Evolutionary conservation across 805 yeast genomes (phyloP).

Genomic region (Metschnikowia borealis): DNA sequence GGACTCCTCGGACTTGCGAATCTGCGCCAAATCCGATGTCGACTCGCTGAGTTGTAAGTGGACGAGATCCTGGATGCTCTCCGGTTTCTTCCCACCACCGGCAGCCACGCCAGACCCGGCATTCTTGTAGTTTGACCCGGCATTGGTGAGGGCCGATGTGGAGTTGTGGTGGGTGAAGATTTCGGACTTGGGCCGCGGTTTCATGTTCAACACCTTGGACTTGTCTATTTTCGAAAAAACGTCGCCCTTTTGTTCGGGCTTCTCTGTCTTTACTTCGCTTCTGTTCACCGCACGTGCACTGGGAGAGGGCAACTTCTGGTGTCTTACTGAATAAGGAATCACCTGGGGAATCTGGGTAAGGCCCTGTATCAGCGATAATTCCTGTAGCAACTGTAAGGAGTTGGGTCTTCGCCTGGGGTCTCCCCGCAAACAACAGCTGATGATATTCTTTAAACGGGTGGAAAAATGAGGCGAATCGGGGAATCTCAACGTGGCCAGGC

Average conservation of each 20-base stretch:
- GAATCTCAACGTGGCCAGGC: constrained; percentile 43
- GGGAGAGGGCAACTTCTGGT: neutral
- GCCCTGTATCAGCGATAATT: constrained; percentile 59
- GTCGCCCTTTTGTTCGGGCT: constrained; percentile 19
- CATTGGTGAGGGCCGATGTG: neutral
- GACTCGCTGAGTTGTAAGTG: constrained; percentile 29
- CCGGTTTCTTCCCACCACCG: neutral
- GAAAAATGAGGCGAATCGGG: constrained; percentile 48
- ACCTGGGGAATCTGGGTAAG: constrained; percentile 37
- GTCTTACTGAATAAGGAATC: constrained; percentile 35
- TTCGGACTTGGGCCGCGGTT: constrained; percentile 15
- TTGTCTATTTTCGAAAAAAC: constrained; percentile 44
- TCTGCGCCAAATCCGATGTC: constrained; percentile 17
- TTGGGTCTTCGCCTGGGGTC: constrained; percentile 74
- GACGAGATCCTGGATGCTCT: constrained; percentile 28
- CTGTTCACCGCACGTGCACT: neutral
- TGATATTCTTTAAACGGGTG: constrained; percentile 58
- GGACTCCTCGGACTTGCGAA: constrained; percentile 19
- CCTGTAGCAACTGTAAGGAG: constrained; percentile 65
- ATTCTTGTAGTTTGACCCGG: neutral
- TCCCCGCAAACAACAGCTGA: constrained; percentile 55
- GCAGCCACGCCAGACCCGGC: neutral
- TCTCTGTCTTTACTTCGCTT: neutral
- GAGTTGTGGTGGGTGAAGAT: constrained; percentile 1
- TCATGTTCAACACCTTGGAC: constrained; percentile 25